Evolutionary conservation across 1,139 yeast species (phyloP).

Genomic region (Geotrichum restrictum): DNA sequence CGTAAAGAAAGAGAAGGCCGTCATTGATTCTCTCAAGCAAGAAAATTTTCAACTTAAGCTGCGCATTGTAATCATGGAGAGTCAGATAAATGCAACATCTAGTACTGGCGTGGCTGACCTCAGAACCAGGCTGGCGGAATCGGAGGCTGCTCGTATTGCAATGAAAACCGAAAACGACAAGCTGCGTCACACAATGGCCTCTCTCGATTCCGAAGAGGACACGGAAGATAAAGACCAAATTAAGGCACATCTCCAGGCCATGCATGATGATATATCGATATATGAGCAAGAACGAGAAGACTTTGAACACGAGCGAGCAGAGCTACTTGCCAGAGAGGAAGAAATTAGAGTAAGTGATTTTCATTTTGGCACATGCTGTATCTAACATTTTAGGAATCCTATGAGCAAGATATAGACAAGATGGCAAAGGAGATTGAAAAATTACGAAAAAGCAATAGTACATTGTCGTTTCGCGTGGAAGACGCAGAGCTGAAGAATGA

Average conservation of each 20-base stretch:
- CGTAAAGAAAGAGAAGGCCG: slow-evolving; percentile 14
- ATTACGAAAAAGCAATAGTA: slow-evolving; percentile 6
- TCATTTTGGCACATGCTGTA: too few relatives aligned
- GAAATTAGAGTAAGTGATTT: slow-evolving; percentile 6
- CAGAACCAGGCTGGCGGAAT: slow-evolving; percentile 23
- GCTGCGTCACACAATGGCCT: slow-evolving; percentile 22
- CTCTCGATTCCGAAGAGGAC: slow-evolving; percentile 11
- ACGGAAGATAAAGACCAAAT: slow-evolving; percentile 10
- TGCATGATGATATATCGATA: slow-evolving; percentile 6
- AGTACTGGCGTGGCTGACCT: slow-evolving; percentile 26
- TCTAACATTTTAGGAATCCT: slow-evolving; percentile 10
- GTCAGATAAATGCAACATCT: slow-evolving; percentile 21
- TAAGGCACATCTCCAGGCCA: not conserved
- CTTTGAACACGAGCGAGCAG: slow-evolving; percentile 8
- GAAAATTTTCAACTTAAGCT: slow-evolving; percentile 27
- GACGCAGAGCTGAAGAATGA: slow-evolving; percentile 8
- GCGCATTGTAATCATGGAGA: slow-evolving; percentile 24
- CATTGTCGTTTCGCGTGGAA: slow-evolving; percentile 3
- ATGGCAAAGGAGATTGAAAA: slow-evolving; percentile 10
- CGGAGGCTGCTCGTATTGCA: slow-evolving; percentile 24
- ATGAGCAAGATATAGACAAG: slow-evolving; percentile 7
- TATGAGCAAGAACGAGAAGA: slow-evolving; percentile 10
- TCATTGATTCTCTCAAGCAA: slow-evolving; percentile 22
- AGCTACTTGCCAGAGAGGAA: slow-evolving; percentile 1
- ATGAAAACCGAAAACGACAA: slow-evolving; percentile 25